phyloP scores from a whole-genome alignment of 306 rosid species.

The Cucurbita ficifolia region DNA sequence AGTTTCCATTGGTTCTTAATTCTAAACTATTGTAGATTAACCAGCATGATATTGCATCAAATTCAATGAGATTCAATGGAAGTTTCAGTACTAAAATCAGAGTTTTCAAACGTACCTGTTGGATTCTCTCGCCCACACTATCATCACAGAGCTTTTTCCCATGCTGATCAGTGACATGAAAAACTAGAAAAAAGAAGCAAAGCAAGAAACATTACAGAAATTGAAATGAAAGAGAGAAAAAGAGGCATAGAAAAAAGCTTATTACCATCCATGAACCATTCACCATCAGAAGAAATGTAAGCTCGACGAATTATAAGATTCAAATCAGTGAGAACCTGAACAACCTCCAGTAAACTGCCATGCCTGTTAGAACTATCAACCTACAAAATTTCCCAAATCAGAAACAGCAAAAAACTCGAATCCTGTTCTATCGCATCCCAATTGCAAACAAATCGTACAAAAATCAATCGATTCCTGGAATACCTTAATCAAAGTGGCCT shows the following conservation, averaged over 20 bases:
- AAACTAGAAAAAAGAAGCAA: conserved; percentile 25
- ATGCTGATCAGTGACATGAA: conserved; percentile 72
- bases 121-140: conserved; percentile 61
- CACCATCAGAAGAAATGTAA: conserved; percentile 91
- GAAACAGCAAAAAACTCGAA: not conserved
- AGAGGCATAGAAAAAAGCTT: conserved; percentile 13
- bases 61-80: not conserved
- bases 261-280: conserved; percentile 98
- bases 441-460: not conserved
- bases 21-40: not conserved
- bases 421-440: not conserved
- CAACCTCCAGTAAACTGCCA: conserved; percentile 77
- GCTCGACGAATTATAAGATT: conserved; percentile 67
- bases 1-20: not conserved
- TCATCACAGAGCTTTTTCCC: conserved; percentile 62
- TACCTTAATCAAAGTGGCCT: conserved; percentile 71
- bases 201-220: conserved; percentile 1
- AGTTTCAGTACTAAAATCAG: not conserved
- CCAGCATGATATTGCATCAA: not conserved
- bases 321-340: conserved; percentile 83
- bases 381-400: conserved; percentile 16
- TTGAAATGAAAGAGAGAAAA: not conserved
- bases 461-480: not conserved
- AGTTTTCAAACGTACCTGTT: conserved; percentile 43
- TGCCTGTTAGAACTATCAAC: conserved; percentile 85